Conservation (phyloP, 2,329 filamentous ascomycete genomes). For the Pseudovirgaria hyperparasitica region DNA sequence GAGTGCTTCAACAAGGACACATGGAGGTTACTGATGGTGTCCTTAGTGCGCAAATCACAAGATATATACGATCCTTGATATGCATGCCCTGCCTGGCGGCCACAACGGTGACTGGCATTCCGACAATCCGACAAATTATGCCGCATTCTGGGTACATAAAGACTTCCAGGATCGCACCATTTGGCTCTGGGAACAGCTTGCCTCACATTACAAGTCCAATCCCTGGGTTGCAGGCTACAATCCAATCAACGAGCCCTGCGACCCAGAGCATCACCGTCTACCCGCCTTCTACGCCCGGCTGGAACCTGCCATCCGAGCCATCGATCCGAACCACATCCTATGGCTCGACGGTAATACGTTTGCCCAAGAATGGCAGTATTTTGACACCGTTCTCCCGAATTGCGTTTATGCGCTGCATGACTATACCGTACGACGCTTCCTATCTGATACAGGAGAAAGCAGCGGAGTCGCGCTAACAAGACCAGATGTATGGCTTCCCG, state of each 20-base stretch:
- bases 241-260: slow-evolving; percentile 39
- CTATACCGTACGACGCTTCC: slow-evolving; percentile 23
- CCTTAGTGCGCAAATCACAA: slow-evolving; percentile 29
- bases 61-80: slow-evolving; percentile 39
- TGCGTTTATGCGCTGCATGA: slow-evolving; percentile 42
- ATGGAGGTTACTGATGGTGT: neutral
- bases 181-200: slow-evolving; percentile 37
- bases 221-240: slow-evolving; percentile 40
- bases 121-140: slow-evolving; percentile 33
- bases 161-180: slow-evolving; percentile 38
- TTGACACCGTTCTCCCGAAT: slow-evolving; percentile 28
- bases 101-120: slow-evolving; percentile 41
- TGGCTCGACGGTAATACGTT: slow-evolving; percentile 25
- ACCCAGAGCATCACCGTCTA: slow-evolving; percentile 33
- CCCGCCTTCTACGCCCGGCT: slow-evolving; percentile 34
- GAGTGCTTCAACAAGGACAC: no score
- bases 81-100: slow-evolving; percentile 37
- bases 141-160: slow-evolving; percentile 39
- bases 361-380: slow-evolving; percentile 30
- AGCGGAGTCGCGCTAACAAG: neutral
- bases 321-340: slow-evolving; percentile 37
- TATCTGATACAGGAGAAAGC: no score
- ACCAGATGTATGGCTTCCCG: slow-evolving; percentile 35
- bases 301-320: slow-evolving; percentile 32
- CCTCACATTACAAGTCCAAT: slow-evolving; percentile 31